These are phyloP conservation scores for Solanum chmielewskii DNA, from an alignment of 257 asterid species.

Conservation along the genomic window DNA sequence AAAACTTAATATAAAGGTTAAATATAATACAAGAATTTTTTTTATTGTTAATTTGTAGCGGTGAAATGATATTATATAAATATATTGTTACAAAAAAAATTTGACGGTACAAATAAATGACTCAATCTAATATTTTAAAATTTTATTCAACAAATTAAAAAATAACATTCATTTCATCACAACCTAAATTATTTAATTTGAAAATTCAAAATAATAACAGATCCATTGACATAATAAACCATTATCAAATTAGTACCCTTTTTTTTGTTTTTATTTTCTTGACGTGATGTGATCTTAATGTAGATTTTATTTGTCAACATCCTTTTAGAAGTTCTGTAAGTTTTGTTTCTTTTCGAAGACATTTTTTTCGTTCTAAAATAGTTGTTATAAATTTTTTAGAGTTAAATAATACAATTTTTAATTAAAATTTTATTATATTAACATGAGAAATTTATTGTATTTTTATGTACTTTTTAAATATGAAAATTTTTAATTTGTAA, in stretches of 20 bases:
- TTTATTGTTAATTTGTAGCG: background rate
- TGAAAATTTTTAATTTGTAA: too few species aligned
- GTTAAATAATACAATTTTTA: too few species aligned
- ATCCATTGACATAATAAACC: background rate
- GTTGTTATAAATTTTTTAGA: too few species aligned
- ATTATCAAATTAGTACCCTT: background rate
- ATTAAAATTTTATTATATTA: too few species aligned
- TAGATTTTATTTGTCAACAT: background rate
- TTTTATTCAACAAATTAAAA: too few species aligned
- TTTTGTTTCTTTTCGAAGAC: background rate
- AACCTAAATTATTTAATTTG: too few species aligned
- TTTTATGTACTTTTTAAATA: too few species aligned
- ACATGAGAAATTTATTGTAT: too few species aligned
- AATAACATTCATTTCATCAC: background rate
- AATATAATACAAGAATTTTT: background rate
- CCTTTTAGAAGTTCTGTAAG: background rate
- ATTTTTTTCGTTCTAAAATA: background rate
- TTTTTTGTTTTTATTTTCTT: background rate
- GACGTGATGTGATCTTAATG: background rate
- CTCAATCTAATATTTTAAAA: background rate
- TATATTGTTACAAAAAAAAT: accelerated
- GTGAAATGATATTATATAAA: too few species aligned
- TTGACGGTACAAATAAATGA: background rate
- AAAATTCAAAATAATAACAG: background rate
- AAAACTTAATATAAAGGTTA: background rate